Percentiles rank a stretch among this genome's conserved stretches.
Evolutionary conservation across 352 stramenopile species (phyloP).

Genomic region (Pythium plurisporium): DNA sequence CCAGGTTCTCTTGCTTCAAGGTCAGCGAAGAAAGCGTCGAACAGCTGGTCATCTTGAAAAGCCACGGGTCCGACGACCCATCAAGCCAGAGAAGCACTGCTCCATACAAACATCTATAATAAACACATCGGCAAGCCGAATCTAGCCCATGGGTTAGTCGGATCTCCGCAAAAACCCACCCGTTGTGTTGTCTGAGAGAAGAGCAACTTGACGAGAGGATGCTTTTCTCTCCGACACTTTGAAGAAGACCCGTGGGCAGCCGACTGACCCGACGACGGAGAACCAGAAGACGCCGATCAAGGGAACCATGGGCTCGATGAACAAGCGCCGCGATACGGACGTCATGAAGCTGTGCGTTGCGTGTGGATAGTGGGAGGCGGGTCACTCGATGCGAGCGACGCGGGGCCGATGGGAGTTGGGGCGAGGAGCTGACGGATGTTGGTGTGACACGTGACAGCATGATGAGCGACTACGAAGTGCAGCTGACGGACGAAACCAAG

Average conservation of each 20-base stretch:
- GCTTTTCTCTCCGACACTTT: constrained; percentile 21
- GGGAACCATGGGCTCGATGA: constrained; percentile 55
- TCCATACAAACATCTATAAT: constrained; percentile 9
- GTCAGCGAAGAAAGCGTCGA: constrained; percentile 5
- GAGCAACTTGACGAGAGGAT: constrained; percentile 21
- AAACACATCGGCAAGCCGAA: no score
- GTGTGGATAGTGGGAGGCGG: no score
- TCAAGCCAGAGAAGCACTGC: not conserved
- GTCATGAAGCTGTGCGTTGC: constrained; percentile 89
- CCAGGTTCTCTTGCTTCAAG: constrained; percentile 19
- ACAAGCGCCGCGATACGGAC: constrained; percentile 84
- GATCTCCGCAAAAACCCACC: no score
- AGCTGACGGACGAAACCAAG: constrained; percentile 78
- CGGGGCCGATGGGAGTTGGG: no score
- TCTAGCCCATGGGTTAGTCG: no score
- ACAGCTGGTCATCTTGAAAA: constrained; percentile 13
- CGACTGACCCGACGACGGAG: not conserved
- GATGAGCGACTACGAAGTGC: constrained; percentile 90
- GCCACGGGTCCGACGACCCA: not conserved
- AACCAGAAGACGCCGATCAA: not conserved
- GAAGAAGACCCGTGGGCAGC: constrained; percentile 14
- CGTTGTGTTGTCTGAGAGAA: constrained; percentile 3
- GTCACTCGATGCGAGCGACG: no score
- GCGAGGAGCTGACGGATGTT: no score
- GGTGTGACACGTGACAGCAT: no score